phyloP scores from a whole-genome alignment of 2,329 filamentous ascomycete genomes.

The Stagonosporopsis cucurbitacearum region DNA sequence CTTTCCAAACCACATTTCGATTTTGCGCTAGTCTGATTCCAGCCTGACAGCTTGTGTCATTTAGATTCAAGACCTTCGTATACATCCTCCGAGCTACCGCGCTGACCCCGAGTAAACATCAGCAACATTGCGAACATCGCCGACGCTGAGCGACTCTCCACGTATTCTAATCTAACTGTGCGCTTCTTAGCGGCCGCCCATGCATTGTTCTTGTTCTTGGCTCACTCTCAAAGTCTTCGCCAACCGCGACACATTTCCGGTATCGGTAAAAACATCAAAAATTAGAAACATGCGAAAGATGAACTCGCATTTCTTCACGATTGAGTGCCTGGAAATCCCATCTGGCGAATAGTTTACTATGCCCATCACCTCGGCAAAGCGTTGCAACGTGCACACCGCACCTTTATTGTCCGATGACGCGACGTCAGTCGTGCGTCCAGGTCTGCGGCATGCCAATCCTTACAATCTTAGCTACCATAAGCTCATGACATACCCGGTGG shows the following conservation, averaged over 20 bases:
- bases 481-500: slow-evolving; percentile 1
- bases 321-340: background rate
- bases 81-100: background rate
- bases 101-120: background rate
- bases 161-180: background rate
- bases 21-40: slow-evolving; percentile 1
- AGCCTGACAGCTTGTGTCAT: background rate
- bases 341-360: background rate
- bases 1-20: background rate
- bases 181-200: slow-evolving; percentile 2
- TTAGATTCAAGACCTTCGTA: background rate
- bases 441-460: background rate
- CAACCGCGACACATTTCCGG: slow-evolving; percentile 3
- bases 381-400: slow-evolving; percentile 6
- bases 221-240: background rate
- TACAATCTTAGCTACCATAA: slow-evolving; percentile 16
- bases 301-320: background rate
- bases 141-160: background rate
- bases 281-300: background rate
- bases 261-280: background rate
- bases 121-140: background rate
- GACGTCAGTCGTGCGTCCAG: slow-evolving; percentile 6
- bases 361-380: background rate
- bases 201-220: background rate
- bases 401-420: background rate